Evolutionary conservation across 306 rosid genomes (phyloP), one percentile per base, ranked within the genome.

Genomic region (Vigna trinervia): DNA sequence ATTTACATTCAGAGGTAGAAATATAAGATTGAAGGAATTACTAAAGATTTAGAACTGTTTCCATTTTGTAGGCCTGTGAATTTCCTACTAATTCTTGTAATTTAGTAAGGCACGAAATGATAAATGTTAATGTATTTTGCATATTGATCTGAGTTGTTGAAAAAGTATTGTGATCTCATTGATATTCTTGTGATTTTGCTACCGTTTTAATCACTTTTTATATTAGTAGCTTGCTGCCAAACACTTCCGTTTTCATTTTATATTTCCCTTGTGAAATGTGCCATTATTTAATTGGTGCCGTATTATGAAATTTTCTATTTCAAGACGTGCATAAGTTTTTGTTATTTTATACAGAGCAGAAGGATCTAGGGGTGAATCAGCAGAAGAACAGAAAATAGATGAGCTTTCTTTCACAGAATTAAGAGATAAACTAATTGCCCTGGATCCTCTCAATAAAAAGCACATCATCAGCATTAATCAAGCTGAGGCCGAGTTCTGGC

Each of bases 401-500:
- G 96, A 90, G 70, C 87, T 91, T 56, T 91, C 99, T 76, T 92
- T 92, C 85, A 89, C 99, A 10, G 99, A 95, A 83, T 85, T 95
- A 82, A 88, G 98, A 71, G 98, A 95, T 80, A 90, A 91, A 82
- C 81, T 95, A 30, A 88, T 95, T 60, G 91, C 94, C 69, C 78
- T 95, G 47, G 97, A 95, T 83, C 96, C 97, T 78, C 99, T 95
- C 7, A 80, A 89, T 80, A 92, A 87, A 81, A 87, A 87, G 59
- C 92, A 89, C 81, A 86, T 95, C n/a, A 19, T 84, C 71, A 90
- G 89, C 80, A 84, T 95, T 54, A 95, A 95, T 71, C 87, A 87
- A 86, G 98, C 96, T n/a, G 99, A 95, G 92, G 97, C 98, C 26
- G 94, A 92, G 68, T 95, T 88, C 88, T 95, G 99, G 99, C 82